Conservation (phyloP, 805 yeast genomes). For the Grigorovia jiainica region DNA sequence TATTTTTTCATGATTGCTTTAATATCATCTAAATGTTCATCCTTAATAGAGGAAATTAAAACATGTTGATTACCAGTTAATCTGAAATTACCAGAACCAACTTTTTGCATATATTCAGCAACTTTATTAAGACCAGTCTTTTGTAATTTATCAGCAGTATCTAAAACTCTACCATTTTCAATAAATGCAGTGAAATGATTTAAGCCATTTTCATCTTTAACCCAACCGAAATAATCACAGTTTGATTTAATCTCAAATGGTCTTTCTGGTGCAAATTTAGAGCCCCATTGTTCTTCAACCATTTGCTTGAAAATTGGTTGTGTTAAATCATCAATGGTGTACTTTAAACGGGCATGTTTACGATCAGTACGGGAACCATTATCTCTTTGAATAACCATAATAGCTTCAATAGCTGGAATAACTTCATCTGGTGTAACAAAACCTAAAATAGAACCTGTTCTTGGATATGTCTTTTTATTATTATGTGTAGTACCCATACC, state of each 20-base stretch:
- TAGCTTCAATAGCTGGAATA: slow-evolving; percentile 74
- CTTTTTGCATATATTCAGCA: slow-evolving; percentile 55
- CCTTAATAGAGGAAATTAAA: slow-evolving; percentile 61
- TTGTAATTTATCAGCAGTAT: slow-evolving; percentile 82
- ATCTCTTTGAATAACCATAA: slow-evolving; percentile 91
- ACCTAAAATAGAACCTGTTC: slow-evolving; percentile 86
- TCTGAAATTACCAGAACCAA: slow-evolving; percentile 75
- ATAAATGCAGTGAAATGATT: slow-evolving; percentile 91
- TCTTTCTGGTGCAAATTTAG: slow-evolving; percentile 58
- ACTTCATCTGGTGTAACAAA: slow-evolving; percentile 59
- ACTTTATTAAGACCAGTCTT: slow-evolving; percentile 75
- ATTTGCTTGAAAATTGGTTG: slow-evolving; percentile 68
- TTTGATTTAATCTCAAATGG: slow-evolving; percentile 76
- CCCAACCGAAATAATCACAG: slow-evolving; percentile 91
- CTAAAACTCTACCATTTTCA: slow-evolving; percentile 94
- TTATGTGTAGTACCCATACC: slow-evolving; percentile 99
- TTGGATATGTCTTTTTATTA: slow-evolving; percentile 92
- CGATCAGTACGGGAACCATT: slow-evolving; percentile 91
- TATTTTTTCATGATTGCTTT: slow-evolving; percentile 59
- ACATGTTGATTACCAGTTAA: slow-evolving; percentile 95
- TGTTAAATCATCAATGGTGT: slow-evolving; percentile 92
- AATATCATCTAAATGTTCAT: slow-evolving; percentile 52
- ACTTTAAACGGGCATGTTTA: slow-evolving; percentile 95
- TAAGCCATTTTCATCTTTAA: slow-evolving; percentile 68
- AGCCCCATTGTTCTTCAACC: slow-evolving; percentile 79